Evolutionary conservation across 1,284 basidiomycete species (phyloP), one percentile per base, ranked within the genome.

Genomic region (Trametes sp.): DNA sequence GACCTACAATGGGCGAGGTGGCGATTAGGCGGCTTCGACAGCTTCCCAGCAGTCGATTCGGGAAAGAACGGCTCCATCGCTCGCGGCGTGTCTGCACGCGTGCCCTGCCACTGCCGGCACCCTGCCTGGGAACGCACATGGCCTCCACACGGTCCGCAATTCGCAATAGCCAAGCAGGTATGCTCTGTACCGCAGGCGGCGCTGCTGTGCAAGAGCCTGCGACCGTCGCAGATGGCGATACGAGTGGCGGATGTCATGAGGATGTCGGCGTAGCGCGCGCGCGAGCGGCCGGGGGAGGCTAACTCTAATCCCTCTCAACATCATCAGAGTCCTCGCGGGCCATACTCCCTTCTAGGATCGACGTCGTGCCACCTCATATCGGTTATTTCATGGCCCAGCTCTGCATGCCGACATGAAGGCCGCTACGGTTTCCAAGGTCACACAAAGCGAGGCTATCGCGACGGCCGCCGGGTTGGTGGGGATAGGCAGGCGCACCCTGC

Each of bases 1-100:
- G 63, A 65, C 66, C 66, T 67, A 64, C 66, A 67, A 67, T 29
- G 46, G 41, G 59, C 56, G 59, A 59, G 53, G 55, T 59, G 54
- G 53, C 42, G 51, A 61, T 61, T 66, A 54, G 52, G 41, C 29
- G 58, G 31, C 61, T 49, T 48, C 51, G 35, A 33, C 44, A 45
- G 58, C 38, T 44, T 53, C 41, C 48, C 46, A 41, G 26, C 51
- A 55, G n/a, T 55, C 56, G 31, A n/a, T 44, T 41, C 35, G 21
- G 36, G 31, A 31, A 38, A 19, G 21, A 26, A 50, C 51, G 55
- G 51, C 59, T 26, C 52, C 46, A 35, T 36, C 24, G 23, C n/a
- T 28, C 16, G n/a, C 16, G 9, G 8, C 19, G 24, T 38, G 31
- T 10, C 29, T 33, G 33, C 56, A 28, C 21, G 50, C 53, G 46